Conservation (phyloP, 176 grass and related monocot species). For the Phoenix dactylifera region DNA sequence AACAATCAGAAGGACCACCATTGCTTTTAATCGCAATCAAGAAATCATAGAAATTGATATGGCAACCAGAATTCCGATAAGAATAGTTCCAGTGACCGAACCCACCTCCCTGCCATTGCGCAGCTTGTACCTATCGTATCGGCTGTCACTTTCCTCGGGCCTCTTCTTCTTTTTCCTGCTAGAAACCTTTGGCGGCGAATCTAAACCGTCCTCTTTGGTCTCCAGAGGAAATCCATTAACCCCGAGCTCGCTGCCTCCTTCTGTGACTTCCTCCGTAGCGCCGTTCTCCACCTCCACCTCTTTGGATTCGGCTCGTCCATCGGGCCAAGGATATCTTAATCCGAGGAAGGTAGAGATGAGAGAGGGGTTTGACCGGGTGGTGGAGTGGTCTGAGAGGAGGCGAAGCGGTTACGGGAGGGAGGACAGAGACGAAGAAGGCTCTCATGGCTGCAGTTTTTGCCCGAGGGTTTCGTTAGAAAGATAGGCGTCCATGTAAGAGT, state of each 20-base stretch:
- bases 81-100: too few relatives aligned
- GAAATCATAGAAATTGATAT: background rate
- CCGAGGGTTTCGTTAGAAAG: too few relatives aligned
- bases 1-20: too few relatives aligned
- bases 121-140: constrained; percentile 15
- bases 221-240: background rate
- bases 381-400: background rate
- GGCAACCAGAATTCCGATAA: background rate
- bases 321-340: background rate
- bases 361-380: background rate
- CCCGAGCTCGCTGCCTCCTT: background rate
- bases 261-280: background rate
- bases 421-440: constrained; percentile 1
- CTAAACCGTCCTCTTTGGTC: background rate
- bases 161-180: constrained; percentile 10
- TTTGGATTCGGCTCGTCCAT: background rate
- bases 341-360: background rate
- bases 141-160: background rate
- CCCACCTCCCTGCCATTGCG: constrained; percentile 25
- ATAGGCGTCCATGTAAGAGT: too few relatives aligned
- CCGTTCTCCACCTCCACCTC: constrained; percentile 1
- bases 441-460: background rate
- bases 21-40: background rate
- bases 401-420: background rate
- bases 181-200: background rate